Evolutionary conservation across 805 yeast genomes (phyloP).

Genomic region (Metschnikowia vanudenii): DNA sequence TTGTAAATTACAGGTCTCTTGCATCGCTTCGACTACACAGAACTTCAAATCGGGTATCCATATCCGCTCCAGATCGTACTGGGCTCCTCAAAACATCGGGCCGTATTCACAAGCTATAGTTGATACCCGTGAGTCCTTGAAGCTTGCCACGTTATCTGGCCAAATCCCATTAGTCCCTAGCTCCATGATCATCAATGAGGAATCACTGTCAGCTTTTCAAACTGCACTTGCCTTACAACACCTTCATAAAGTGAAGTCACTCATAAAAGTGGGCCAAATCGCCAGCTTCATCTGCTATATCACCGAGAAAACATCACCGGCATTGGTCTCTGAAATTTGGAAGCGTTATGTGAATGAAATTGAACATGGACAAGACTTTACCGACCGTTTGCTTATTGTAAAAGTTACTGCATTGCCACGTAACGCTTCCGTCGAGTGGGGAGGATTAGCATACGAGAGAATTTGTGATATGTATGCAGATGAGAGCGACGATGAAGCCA

Average conservation of each 20-base stretch:
- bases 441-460: slow-evolving; percentile 54
- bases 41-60: slow-evolving; percentile 66
- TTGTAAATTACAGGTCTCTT: slow-evolving; percentile 55
- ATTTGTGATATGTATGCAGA: slow-evolving; percentile 37
- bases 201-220: slow-evolving; percentile 24
- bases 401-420: slow-evolving; percentile 60
- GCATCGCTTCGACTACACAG: slow-evolving; percentile 39
- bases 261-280: slow-evolving; percentile 46
- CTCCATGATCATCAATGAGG: slow-evolving; percentile 50
- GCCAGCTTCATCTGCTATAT: slow-evolving; percentile 57
- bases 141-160: slow-evolving; percentile 71
- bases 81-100: slow-evolving; percentile 99
- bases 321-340: slow-evolving; percentile 45
- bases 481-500: slow-evolving; percentile 24
- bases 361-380: slow-evolving; percentile 19
- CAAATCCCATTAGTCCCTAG: slow-evolving; percentile 85
- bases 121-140: slow-evolving; percentile 38
- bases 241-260: slow-evolving; percentile 58
- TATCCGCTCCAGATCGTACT: slow-evolving; percentile 88
- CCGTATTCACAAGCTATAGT: slow-evolving; percentile 88
- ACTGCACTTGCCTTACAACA: slow-evolving; percentile 70
- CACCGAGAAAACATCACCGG: slow-evolving; percentile 31
- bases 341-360: slow-evolving; percentile 30
- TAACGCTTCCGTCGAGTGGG: slow-evolving; percentile 71
- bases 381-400: slow-evolving; percentile 46